Percentiles rank a stretch among this genome's conserved stretches.
Conservation (phyloP, 2,329 filamentous ascomycete genomes). For the Diaporthe amygdali region DNA sequence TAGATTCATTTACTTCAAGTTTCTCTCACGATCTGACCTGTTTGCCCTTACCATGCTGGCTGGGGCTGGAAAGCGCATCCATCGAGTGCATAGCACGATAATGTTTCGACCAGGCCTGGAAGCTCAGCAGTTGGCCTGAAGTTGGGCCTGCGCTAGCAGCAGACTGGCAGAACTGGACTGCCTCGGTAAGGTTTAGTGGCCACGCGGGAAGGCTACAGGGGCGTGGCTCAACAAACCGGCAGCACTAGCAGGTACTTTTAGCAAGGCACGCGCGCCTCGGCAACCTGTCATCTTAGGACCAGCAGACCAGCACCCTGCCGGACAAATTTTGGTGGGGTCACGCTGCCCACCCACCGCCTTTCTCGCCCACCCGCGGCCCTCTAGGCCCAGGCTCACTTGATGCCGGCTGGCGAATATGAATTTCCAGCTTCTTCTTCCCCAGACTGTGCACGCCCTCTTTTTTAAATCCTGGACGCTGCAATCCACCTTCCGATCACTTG, state of each 20-base stretch:
- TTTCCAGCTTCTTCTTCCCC: not conserved
- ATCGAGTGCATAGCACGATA: not conserved
- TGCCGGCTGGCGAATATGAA: not conserved
- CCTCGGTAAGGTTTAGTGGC: not conserved
- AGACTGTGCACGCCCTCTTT: not conserved
- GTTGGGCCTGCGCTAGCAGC: not conserved
- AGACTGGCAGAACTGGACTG: no score
- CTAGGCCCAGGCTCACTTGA: not conserved
- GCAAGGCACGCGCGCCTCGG: slow-evolving; percentile 16
- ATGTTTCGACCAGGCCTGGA: not conserved
- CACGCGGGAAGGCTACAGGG: slow-evolving; percentile 8
- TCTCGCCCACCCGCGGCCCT: not conserved
- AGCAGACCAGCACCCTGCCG: slow-evolving; percentile 4
- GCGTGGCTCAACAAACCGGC: slow-evolving; percentile 14
- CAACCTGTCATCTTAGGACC: slow-evolving; percentile 9
- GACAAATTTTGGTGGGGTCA: slow-evolving; percentile 14
- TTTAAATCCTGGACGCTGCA: not conserved
- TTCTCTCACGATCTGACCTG: not conserved
- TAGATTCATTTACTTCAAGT: not conserved
- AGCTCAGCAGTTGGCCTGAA: not conserved
- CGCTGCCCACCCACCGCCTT: slow-evolving; percentile 16
- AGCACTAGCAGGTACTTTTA: slow-evolving; percentile 11
- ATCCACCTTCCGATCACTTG: not conserved
- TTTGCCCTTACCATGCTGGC: not conserved
- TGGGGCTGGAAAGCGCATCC: not conserved